phyloP scores from a whole-genome alignment of 83 land plant genomes.

The Diphasiastrum complanatum region DNA sequence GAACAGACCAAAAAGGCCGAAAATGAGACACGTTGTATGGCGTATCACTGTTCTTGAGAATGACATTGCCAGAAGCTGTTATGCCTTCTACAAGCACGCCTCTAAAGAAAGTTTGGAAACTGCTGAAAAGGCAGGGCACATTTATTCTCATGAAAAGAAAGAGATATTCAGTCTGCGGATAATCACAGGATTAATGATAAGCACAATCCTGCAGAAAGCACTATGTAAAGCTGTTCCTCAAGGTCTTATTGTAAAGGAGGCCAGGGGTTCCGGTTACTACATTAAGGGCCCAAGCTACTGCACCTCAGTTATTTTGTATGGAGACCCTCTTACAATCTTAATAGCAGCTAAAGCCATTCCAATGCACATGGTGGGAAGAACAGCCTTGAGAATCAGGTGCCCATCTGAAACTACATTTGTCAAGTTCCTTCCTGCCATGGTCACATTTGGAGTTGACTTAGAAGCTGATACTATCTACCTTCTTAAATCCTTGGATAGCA shows the following conservation, averaged over 20 bases:
- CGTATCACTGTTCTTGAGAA: background rate
- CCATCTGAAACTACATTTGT: constrained; percentile 6
- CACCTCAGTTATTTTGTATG: background rate
- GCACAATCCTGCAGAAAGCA: constrained; percentile 3
- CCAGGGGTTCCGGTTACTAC: constrained; percentile 12
- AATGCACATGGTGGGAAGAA: background rate
- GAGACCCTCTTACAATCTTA: background rate
- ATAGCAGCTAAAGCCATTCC: constrained; percentile 6
- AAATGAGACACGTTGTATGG: background rate
- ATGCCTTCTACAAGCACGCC: background rate
- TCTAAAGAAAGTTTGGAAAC: background rate
- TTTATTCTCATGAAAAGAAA: background rate
- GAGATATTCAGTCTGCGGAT: constrained; percentile 11
- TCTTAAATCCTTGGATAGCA: constrained; percentile 1
- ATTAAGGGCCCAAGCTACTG: constrained; percentile 12
- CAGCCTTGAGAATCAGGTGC: constrained; percentile 6
- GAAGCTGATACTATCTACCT: constrained; percentile 8
- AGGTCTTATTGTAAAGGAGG: constrained; percentile 4
- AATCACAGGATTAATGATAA: constrained; percentile 5
- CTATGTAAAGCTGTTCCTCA: background rate
- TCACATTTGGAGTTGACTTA: constrained; percentile 7
- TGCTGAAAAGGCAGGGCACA: constrained; percentile 1
- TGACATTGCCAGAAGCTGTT: background rate
- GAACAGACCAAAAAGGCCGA: background rate
- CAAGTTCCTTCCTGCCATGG: constrained; percentile 4